Evolutionary conservation across 2,329 filamentous ascomycete species (phyloP), one percentile per base, ranked within the genome.

Genomic region (Fusarium buharicum): DNA sequence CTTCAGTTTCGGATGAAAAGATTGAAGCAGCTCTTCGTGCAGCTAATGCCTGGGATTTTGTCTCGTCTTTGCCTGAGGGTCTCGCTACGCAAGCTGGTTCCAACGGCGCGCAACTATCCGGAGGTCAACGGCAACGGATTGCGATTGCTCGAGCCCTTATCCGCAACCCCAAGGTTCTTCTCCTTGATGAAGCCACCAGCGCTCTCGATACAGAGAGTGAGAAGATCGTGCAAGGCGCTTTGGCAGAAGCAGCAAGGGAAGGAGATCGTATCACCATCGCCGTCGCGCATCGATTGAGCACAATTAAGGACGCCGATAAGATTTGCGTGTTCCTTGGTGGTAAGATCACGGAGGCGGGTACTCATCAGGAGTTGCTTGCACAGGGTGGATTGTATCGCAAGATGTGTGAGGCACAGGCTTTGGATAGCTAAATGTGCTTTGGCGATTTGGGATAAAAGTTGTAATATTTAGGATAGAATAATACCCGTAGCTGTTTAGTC

Each of bases 201-300:
- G 64, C 72, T 24, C 64, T 74, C 28, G 72, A 69, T 17, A 70
- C 64, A 9, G 65, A 68, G 53, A 70, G 57, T 7, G 65, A 73
- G 55, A 69, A 68, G 53, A 68, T 73, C 10, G 69, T 98, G 57
- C 97, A 98, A 74, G 86, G 90, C 64, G 94, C 93, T 2, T 82
- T 98, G 6, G 86, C 86, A 3, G 87, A 86, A 68, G 87, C 86
- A 34, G 83, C 97, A 20, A 87, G 97, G 37, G 83, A 86, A 62
- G 92, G 92, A 30, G 90, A 70, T 37, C 67, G 68, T 13, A 70
- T 69, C 34, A 70, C 68, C 5, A 56, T 70, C 38, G 68, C 68
- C 89, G 97, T 98, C 69, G 94, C 93, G 1, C 93, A 98, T 77
- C 87, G 94, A 37, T 82, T 97, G 5, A 95, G 90, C 6, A 97